Evolutionary conservation across 371 early-diverging fungal species (phyloP), one percentile per base, ranked within the genome.

Genomic region (Circinella umbellata): DNA sequence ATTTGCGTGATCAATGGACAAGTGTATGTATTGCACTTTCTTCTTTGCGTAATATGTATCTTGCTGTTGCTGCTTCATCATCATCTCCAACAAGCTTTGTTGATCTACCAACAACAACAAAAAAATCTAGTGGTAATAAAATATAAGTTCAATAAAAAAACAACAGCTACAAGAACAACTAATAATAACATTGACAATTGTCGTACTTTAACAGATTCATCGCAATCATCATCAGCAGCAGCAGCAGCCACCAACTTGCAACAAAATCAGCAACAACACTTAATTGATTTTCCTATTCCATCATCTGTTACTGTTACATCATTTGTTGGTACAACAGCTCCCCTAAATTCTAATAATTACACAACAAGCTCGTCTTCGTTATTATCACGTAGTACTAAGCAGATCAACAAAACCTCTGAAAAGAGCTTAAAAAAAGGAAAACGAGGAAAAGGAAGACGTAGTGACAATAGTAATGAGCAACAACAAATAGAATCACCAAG

Each of bases 1-100:
- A 61, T 46, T 47, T 71, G 11, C 62, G 39, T 13, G 71, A 71
- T 35, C 64, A 71, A 71, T 71, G 71, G 66, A 67, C 57, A 4
- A 35, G 34, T 51, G 51, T 71, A 17, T 62, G 65, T 46, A 71
- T 71, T 63, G 53, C 64, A 18, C 63, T 66, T 18, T 54, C 57
- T 48, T 71, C 71, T 4, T 42, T 71, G 20, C 61, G 71, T 14
- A 62, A 66, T 38, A 57, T 66, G 17, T 68, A 54, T 34, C 20
- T 59, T 42, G 67, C 60, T 3, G 61, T 59, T 11, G 20, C 38
- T 35, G 14, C 27, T 15, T 36, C 62, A 62, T 38, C 63, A n/a
- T 42, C 46, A 3, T 51, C 51, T 13, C 15, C 51, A 4, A 17
- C 51, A 13, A 51, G 14, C 15, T n/a, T n/a, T 51, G 8, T 15